phyloP scores from a whole-genome alignment of 768 basidiomycete species.

The Mycena alexandri region DNA sequence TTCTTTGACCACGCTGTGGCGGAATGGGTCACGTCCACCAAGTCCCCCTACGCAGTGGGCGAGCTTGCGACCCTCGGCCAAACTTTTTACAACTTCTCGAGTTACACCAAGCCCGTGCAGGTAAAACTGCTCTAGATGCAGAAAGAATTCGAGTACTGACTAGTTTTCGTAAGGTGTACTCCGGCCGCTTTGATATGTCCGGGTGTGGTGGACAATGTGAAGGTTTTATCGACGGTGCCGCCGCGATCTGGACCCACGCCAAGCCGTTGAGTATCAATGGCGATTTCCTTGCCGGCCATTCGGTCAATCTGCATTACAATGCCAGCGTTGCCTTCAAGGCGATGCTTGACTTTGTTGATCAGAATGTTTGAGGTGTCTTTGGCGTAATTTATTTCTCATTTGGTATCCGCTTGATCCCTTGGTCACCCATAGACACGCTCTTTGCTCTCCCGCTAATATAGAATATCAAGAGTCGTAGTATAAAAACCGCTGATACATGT shows the following conservation, averaged over 20 bases:
- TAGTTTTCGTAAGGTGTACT: no score
- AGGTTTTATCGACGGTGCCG: slow-evolving; percentile 20
- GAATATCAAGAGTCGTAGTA: no score
- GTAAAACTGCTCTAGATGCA: neutral
- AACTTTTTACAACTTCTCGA: slow-evolving; percentile 22
- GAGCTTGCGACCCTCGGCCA: slow-evolving; percentile 28
- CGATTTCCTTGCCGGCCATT: slow-evolving; percentile 25
- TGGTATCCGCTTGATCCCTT: no score
- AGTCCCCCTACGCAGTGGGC: slow-evolving; percentile 24
- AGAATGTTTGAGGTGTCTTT: neutral
- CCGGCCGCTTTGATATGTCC: slow-evolving; percentile 1
- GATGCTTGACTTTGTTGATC: slow-evolving; percentile 26
- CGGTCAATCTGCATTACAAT: slow-evolving; percentile 25
- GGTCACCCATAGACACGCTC: no score
- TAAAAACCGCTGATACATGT: no score
- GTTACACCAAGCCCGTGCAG: slow-evolving; percentile 31
- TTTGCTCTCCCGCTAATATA: no score
- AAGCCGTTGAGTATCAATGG: slow-evolving; percentile 18
- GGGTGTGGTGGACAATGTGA: slow-evolving; percentile 27
- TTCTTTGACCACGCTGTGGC: slow-evolving; percentile 27
- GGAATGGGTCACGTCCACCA: slow-evolving; percentile 16
- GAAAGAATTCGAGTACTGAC: neutral
- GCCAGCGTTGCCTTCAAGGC: slow-evolving; percentile 15
- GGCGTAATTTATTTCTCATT: no score
- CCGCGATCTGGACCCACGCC: slow-evolving; percentile 20